Evolutionary conservation across 208 protist genomes (phyloP).

Genomic region (Wallacemonas sp.): DNA sequence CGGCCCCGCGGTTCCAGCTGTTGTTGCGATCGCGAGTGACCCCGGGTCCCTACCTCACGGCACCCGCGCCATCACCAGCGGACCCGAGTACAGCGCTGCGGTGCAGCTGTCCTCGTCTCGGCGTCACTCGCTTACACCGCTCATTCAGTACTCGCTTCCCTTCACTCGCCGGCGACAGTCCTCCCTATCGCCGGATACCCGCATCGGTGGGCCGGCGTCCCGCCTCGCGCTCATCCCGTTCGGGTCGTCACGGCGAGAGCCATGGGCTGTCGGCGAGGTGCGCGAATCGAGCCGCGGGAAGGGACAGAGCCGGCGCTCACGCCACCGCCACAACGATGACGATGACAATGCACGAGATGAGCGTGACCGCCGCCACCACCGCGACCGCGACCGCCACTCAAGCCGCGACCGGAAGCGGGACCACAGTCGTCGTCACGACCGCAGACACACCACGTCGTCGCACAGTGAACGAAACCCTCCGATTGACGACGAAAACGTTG

Average conservation of each 20-base stretch:
- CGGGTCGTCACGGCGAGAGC: no score
- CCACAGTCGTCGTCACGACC: background rate
- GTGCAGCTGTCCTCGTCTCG: background rate
- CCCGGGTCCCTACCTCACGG: background rate
- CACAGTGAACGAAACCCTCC: background rate
- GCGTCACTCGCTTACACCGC: background rate
- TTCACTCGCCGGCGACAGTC: no score
- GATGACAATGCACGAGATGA: background rate
- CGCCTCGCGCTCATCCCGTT: no score
- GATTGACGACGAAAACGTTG: conserved; percentile 15
- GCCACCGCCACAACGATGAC: background rate
- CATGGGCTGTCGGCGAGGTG: no score
- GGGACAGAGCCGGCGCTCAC: no score
- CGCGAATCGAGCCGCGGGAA: no score
- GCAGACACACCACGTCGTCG: background rate
- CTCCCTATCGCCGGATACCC: no score
- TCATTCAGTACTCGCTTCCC: conserved; percentile 12
- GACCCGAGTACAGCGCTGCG: background rate
- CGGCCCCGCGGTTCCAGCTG: conserved; percentile 5
- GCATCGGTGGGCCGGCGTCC: no score
- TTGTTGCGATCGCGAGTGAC: conserved; percentile 1
- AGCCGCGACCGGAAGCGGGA: background rate
- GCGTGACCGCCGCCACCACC: no score
- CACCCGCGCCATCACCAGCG: background rate
- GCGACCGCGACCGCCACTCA: no score